Conservation (phyloP, 441 rosid species). For the Mallotus japonicus region DNA sequence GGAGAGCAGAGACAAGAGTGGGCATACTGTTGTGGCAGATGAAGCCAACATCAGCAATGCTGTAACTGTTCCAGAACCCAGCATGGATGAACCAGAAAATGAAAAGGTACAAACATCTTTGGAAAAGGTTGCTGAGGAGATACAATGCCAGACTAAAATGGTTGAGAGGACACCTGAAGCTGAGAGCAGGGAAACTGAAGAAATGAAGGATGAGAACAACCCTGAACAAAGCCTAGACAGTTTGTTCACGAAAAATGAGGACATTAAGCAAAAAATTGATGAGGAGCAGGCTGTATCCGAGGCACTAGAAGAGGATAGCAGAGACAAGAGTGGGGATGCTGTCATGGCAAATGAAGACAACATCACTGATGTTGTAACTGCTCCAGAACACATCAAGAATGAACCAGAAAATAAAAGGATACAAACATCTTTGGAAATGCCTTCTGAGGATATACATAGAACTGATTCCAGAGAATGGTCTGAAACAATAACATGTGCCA, state of each 20-base stretch:
- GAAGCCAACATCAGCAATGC: constrained; percentile 14
- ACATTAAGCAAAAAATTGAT: constrained; percentile 4
- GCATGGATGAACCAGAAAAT: constrained; percentile 25
- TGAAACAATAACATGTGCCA: constrained; percentile 3
- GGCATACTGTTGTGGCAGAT: neutral
- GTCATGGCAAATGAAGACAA: constrained; percentile 10
- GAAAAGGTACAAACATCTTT: constrained; percentile 24
- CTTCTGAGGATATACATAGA: neutral
- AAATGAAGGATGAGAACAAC: constrained; percentile 9
- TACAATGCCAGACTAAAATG: neutral
- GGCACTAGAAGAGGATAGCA: constrained; percentile 18
- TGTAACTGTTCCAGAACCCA: constrained; percentile 18
- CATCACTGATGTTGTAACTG: constrained; percentile 7
- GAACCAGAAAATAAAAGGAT: constrained; percentile 26
- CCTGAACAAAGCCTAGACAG: constrained; percentile 17
- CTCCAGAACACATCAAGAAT: constrained; percentile 22
- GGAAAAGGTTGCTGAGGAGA: constrained; percentile 7
- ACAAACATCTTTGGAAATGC: constrained; percentile 12
- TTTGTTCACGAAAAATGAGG: constrained; percentile 21
- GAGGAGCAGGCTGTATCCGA: constrained; percentile 13
- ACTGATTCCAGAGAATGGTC: constrained; percentile 10
- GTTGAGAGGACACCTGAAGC: constrained; percentile 17
- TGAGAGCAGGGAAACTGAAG: constrained; percentile 15
- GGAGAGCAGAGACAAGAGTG: constrained; percentile 16
- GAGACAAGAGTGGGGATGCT: constrained; percentile 4